Percentiles rank a stretch among this genome's conserved stretches.
These are phyloP conservation scores for Cercospora sesami DNA, from an alignment of 2,329 filamentous ascomycete species.

Conservation along the genomic window DNA sequence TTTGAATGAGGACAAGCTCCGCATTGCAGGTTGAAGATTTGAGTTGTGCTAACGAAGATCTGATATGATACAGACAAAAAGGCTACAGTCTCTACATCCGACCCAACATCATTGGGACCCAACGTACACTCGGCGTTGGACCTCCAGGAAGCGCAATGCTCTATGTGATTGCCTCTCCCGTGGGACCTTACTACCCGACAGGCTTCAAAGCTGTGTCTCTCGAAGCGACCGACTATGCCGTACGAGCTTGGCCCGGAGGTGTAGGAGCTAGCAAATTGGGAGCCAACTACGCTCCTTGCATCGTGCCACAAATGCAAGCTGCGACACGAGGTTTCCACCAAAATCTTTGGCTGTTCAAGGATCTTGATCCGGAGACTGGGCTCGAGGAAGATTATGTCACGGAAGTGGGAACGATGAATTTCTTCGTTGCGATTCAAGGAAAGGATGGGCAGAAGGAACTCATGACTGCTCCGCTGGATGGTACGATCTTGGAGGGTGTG, in stretches of 20 bases:
- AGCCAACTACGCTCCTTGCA: conserved; percentile 98
- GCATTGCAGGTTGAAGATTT: too few species aligned
- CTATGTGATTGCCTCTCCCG: conserved; percentile 92
- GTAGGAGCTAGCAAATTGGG: conserved; percentile 98
- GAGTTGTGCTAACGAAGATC: neutral
- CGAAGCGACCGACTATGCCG: conserved; percentile 91
- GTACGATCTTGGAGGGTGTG: conserved; percentile 93
- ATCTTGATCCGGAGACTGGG: conserved; percentile 45
- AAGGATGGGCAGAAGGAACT: conserved; percentile 91
- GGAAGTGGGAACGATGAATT: conserved; percentile 98
- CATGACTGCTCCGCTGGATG: conserved; percentile 91
- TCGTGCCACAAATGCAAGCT: conserved; percentile 91
- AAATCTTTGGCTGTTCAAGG: conserved; percentile 95
- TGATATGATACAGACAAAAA: conserved; percentile 46
- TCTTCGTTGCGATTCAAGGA: conserved; percentile 84
- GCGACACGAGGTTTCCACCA: conserved; percentile 92
- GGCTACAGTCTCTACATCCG: conserved; percentile 96
- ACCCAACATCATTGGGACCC: conserved; percentile 95
- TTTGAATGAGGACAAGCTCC: too few species aligned
- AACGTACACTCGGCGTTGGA: conserved; percentile 87
- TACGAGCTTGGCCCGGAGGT: conserved; percentile 91
- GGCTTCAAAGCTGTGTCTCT: conserved; percentile 97
- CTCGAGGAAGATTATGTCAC: conserved; percentile 80
- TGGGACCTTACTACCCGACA: conserved; percentile 96
- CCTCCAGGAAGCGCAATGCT: conserved; percentile 89